A percentile compares a stretch with the other conserved stretches of the same genome.
These are phyloP conservation scores for Pseudohalonectria lignicola DNA, from an alignment of 2,329 filamentous ascomycete genomes.

Conservation along the genomic window DNA sequence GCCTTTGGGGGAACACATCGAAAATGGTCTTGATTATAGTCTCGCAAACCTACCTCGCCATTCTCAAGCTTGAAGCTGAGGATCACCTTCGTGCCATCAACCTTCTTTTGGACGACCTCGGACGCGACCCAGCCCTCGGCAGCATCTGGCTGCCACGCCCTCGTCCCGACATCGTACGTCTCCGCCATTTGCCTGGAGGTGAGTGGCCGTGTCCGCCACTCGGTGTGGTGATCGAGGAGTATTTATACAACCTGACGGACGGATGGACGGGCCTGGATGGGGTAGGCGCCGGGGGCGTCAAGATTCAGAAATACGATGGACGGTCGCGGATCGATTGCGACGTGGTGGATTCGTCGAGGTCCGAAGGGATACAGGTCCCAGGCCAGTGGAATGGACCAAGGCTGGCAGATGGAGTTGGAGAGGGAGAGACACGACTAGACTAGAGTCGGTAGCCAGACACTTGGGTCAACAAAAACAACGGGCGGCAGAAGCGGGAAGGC, in stretches of 20 bases:
- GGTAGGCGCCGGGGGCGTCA: too few species aligned
- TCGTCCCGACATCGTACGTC: slow-evolving; percentile 90
- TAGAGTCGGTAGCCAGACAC: slow-evolving; percentile 9
- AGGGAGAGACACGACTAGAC: too few species aligned
- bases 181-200: slow-evolving; percentile 59
- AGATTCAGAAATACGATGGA: too few species aligned
- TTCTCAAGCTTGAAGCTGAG: slow-evolving; percentile 84
- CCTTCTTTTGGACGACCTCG: slow-evolving; percentile 76
- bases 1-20: not conserved
- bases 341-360: too few species aligned
- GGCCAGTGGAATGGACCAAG: too few species aligned
- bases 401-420: too few species aligned
- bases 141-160: slow-evolving; percentile 95
- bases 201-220: slow-evolving; percentile 5
- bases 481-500: slow-evolving; percentile 6
- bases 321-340: too few species aligned
- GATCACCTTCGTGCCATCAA: slow-evolving; percentile 76
- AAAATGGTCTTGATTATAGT: not conserved
- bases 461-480: slow-evolving; percentile 8
- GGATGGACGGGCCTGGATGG: too few species aligned
- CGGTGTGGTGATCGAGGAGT: too few species aligned
- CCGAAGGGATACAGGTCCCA: too few species aligned
- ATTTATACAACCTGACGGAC: too few species aligned
- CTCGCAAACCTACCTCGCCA: slow-evolving; percentile 60
- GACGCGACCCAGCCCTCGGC: slow-evolving; percentile 97